These are phyloP conservation scores for Agaricus subrufescens DNA, from an alignment of 768 basidiomycete species.

Conservation along the genomic window DNA sequence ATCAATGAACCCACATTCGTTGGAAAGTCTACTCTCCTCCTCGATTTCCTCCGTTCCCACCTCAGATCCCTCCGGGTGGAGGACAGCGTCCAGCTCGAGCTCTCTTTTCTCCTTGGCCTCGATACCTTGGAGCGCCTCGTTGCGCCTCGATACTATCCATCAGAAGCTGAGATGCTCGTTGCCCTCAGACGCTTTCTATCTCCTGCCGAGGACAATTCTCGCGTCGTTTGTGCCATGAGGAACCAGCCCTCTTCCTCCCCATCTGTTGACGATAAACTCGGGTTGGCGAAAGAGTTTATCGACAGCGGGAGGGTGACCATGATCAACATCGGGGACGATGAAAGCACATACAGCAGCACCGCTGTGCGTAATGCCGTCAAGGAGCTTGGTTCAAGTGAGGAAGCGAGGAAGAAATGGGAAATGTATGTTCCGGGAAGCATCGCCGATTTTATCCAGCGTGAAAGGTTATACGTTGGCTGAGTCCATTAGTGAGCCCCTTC, in stretches of 20 bases:
- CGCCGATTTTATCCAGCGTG: slow-evolving; percentile 45
- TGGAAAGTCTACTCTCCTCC: slow-evolving; percentile 65
- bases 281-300: slow-evolving; percentile 45
- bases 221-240: slow-evolving; percentile 65
- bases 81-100: slow-evolving; percentile 26
- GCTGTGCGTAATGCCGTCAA: slow-evolving; percentile 48
- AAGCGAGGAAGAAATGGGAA: slow-evolving; percentile 35
- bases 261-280: slow-evolving; percentile 14
- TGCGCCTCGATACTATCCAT: slow-evolving; percentile 69
- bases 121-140: slow-evolving; percentile 86
- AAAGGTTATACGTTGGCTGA: slow-evolving; percentile 37
- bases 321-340: slow-evolving; percentile 54
- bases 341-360: slow-evolving; percentile 66
- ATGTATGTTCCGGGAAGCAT: slow-evolving; percentile 41
- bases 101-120: slow-evolving; percentile 74
- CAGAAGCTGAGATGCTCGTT: slow-evolving; percentile 45
- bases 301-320: slow-evolving; percentile 47
- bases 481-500: no score
- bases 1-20: slow-evolving; percentile 89
- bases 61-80: slow-evolving; percentile 20
- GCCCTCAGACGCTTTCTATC: slow-evolving; percentile 59
- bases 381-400: slow-evolving; percentile 16
- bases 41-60: slow-evolving; percentile 35
- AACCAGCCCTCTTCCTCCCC: background rate
- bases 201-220: slow-evolving; percentile 46